A percentile compares a stretch with the other conserved stretches of the same genome.
These are phyloP conservation scores for Cornus controversa DNA, from an alignment of 148 eudicot genomes.

Conservation along the genomic window DNA sequence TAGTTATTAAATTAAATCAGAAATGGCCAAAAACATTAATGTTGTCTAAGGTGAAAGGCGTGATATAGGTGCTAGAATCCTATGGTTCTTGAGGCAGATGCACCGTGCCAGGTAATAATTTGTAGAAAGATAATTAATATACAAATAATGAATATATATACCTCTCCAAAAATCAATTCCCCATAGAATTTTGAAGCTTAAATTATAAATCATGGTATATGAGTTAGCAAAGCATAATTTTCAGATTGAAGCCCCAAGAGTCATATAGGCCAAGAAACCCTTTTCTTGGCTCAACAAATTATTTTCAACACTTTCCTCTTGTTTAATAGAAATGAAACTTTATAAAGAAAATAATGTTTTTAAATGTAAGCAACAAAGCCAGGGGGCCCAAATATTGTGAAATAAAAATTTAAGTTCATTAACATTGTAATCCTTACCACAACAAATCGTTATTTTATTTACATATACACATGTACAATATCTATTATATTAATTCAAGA, in stretches of 20 bases:
- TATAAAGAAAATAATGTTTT: not conserved
- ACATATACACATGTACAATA: too few relatives aligned
- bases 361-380: not conserved
- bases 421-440: too few relatives aligned
- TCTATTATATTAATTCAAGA: too few relatives aligned
- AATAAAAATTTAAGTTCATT: too few relatives aligned
- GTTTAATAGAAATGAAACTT: not conserved
- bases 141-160: too few relatives aligned
- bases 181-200: not conserved
- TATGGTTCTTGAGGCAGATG: not conserved
- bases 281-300: not conserved
- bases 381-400: too few relatives aligned
- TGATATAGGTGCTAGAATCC: not conserved
- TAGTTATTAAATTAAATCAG: too few relatives aligned
- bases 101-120: not conserved
- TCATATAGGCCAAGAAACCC: not conserved
- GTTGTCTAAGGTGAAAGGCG: not conserved
- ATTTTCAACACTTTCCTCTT: not conserved
- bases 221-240: too few relatives aligned
- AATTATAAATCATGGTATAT: too few relatives aligned
- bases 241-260: not conserved
- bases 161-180: not conserved
- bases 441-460: too few relatives aligned
- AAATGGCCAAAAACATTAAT: too few relatives aligned
- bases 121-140: too few relatives aligned